These are phyloP conservation scores for Hysterium pulicare DNA, from an alignment of 2,329 filamentous ascomycete species.

Conservation along the genomic window DNA sequence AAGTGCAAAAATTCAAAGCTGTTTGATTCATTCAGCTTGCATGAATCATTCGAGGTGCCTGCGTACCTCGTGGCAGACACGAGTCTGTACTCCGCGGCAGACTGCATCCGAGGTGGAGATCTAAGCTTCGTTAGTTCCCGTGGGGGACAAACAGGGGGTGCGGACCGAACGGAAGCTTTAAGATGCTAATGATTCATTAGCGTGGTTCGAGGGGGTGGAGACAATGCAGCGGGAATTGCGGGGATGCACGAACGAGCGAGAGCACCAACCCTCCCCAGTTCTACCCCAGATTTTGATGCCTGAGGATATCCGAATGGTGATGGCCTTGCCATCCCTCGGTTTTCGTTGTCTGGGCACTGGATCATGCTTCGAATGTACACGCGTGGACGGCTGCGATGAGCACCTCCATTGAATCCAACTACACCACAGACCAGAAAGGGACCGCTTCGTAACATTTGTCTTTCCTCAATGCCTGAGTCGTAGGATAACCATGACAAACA, in stretches of 20 bases:
- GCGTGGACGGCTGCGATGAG: no score
- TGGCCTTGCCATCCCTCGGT: no score
- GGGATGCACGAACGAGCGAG: background rate
- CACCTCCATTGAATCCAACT: no score
- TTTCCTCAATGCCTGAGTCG: background rate
- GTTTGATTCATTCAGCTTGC: background rate
- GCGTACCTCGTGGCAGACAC: background rate
- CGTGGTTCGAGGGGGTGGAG: background rate
- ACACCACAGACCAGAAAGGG: no score
- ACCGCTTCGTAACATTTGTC: no score
- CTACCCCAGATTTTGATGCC: no score
- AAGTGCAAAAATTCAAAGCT: background rate
- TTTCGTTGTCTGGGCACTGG: no score
- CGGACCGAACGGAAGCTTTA: background rate
- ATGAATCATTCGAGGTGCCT: background rate
- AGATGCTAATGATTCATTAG: slow-evolving; percentile 3
- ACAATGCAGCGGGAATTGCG: background rate
- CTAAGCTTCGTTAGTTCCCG: background rate
- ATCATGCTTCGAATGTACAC: no score
- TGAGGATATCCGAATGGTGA: no score
- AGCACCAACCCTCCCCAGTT: no score
- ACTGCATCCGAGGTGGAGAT: background rate
- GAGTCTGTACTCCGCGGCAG: background rate
- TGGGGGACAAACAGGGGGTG: background rate
- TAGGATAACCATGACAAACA: background rate